Evolutionary conservation across 2,329 filamentous ascomycete species (phyloP).

Genomic region (Teratosphaeria destructans): DNA sequence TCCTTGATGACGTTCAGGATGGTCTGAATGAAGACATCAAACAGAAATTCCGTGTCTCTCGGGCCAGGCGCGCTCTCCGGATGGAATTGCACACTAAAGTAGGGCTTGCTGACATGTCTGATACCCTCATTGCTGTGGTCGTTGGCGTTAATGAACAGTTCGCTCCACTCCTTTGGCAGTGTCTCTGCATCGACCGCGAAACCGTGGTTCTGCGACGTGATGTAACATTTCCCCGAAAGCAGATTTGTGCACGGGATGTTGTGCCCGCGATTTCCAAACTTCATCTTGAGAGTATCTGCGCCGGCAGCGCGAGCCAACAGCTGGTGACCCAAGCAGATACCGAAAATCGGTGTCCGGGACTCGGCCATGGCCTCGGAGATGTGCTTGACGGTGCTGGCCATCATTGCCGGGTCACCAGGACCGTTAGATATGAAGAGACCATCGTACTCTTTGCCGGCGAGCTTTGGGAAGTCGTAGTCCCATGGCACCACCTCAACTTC

Average conservation of each 20-base stretch:
- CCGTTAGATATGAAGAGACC: slow-evolving; percentile 97
- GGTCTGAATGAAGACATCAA: slow-evolving; percentile 89
- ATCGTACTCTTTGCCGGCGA: slow-evolving; percentile 77
- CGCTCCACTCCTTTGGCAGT: slow-evolving; percentile 71
- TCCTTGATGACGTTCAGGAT: slow-evolving; percentile 64
- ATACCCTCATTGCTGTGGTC: slow-evolving; percentile 98
- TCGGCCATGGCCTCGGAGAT: slow-evolving; percentile 66
- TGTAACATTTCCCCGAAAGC: slow-evolving; percentile 93
- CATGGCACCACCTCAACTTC: slow-evolving; percentile 92
- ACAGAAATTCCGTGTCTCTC: slow-evolving; percentile 89
- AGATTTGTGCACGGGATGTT: slow-evolving; percentile 97
- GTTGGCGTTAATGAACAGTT: slow-evolving; percentile 96
- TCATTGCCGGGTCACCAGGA: slow-evolving; percentile 83
- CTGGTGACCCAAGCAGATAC: slow-evolving; percentile 93
- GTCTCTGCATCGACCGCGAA: slow-evolving; percentile 78
- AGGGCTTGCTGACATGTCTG: slow-evolving; percentile 71
- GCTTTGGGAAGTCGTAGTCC: slow-evolving; percentile 79
- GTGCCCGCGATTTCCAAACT: slow-evolving; percentile 96
- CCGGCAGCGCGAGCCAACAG: slow-evolving; percentile 80
- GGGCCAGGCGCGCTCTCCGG: slow-evolving; percentile 94
- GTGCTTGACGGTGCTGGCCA: slow-evolving; percentile 69
- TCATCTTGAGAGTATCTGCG: slow-evolving; percentile 86
- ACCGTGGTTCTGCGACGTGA: slow-evolving; percentile 97
- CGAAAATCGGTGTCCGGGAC: slow-evolving; percentile 79
- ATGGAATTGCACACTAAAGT: slow-evolving; percentile 99